These are phyloP conservation scores for Fusarium pseudoanthophilum DNA, from an alignment of 2,329 filamentous ascomycete genomes.

Conservation along the genomic window DNA sequence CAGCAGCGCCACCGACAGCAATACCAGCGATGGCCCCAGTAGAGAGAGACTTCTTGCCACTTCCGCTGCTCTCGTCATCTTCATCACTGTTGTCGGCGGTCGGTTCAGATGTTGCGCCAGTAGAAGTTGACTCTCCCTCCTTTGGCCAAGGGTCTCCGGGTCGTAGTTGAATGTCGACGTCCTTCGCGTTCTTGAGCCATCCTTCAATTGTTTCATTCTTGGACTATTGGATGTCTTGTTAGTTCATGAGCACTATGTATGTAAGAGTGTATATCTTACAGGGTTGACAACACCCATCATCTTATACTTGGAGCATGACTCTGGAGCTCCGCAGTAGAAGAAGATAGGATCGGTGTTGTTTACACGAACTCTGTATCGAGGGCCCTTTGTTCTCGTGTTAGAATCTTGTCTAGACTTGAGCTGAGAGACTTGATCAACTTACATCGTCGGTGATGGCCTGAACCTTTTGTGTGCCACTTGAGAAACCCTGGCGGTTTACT, in stretches of 20 bases:
- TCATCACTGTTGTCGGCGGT: constrained; percentile 8
- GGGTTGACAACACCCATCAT: constrained; percentile 85
- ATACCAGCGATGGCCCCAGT: constrained; percentile 70
- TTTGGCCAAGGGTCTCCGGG: constrained; percentile 66
- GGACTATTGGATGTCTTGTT: constrained; percentile 51
- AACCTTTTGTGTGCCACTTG: constrained; percentile 60
- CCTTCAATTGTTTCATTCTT: constrained; percentile 57
- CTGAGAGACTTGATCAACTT: constrained; percentile 32
- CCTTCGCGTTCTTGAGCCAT: constrained; percentile 60
- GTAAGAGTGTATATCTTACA: constrained; percentile 48
- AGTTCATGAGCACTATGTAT: neutral
- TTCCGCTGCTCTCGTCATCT: constrained; percentile 1
- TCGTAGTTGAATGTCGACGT: constrained; percentile 62
- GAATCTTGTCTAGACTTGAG: no score
- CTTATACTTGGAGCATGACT: constrained; percentile 70
- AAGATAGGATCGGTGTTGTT: constrained; percentile 73
- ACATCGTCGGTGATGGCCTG: constrained; percentile 59
- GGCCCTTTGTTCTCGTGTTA: constrained; percentile 47
- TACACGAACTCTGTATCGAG: constrained; percentile 57
- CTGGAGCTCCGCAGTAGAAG: constrained; percentile 75
- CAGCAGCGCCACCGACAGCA: constrained; percentile 60
- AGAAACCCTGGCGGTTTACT: constrained; percentile 62
- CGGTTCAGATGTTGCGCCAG: constrained; percentile 8
- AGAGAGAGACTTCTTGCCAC: constrained; percentile 31
- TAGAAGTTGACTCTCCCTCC: constrained; percentile 52